phyloP scores from a whole-genome alignment of 306 rosid genomes.

The Bauhinia variegata region DNA sequence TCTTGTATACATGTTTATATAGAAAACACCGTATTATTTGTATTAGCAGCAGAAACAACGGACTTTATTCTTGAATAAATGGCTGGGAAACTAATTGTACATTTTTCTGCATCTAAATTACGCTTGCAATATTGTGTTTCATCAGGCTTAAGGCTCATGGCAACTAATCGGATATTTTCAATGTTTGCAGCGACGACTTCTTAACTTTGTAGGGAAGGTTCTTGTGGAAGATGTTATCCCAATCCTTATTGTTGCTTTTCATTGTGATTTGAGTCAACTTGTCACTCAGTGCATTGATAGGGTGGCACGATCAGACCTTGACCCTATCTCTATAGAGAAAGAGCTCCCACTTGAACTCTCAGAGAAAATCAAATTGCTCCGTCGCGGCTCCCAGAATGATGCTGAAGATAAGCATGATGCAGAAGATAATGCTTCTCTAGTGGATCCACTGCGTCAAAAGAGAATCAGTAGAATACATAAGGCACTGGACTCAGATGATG shows the following conservation, averaged over 20 bases:
- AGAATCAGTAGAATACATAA: slow-evolving; percentile 70
- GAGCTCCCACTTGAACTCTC: slow-evolving; percentile 74
- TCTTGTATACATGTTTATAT: slow-evolving; percentile 18
- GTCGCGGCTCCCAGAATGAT: slow-evolving; percentile 45
- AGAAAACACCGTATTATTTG: no score
- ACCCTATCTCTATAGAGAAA: slow-evolving; percentile 64
- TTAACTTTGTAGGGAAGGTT: slow-evolving; percentile 82
- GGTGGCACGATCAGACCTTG: slow-evolving; percentile 79
- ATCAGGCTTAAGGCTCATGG: slow-evolving; percentile 1
- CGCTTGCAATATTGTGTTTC: background rate
- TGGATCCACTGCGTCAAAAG: slow-evolving; percentile 54
- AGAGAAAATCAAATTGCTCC: slow-evolving; percentile 53
- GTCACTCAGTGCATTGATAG: slow-evolving; percentile 64
- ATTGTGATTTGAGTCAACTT: slow-evolving; percentile 74
- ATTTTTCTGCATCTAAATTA: slow-evolving; percentile 12
- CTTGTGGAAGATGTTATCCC: slow-evolving; percentile 83
- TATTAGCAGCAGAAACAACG: background rate
- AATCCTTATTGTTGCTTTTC: slow-evolving; percentile 68
- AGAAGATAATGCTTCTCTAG: slow-evolving; percentile 32
- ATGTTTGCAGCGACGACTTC: slow-evolving; percentile 77
- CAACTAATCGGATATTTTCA: slow-evolving; percentile 30
- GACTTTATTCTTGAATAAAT: background rate
- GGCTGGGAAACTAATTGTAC: background rate
- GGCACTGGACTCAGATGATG: slow-evolving; percentile 92
- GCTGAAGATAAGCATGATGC: no score